Conservation (phyloP, 805 yeast genomes). For the Metschnikowia vanudenii region DNA sequence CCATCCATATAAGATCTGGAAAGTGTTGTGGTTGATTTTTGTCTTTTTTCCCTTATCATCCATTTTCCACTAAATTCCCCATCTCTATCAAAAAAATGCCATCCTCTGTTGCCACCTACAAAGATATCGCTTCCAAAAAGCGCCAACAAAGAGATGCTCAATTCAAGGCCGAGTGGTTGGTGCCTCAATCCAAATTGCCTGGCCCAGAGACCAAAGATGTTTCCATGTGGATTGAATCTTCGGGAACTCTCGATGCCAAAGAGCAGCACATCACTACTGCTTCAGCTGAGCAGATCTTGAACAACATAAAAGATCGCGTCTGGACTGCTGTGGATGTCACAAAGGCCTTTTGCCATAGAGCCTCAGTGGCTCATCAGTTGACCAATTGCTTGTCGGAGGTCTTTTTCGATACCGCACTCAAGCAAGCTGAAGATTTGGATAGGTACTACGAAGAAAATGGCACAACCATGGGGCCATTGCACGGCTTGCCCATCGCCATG, state of each 20-base stretch:
- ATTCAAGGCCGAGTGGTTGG: constrained; percentile 47
- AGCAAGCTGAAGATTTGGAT: constrained; percentile 27
- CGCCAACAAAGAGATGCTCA: constrained; percentile 39
- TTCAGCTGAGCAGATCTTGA: constrained; percentile 26
- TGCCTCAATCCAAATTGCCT: constrained; percentile 34
- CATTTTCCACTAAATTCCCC: background rate
- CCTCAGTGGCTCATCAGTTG: constrained; percentile 58
- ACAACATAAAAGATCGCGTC: constrained; percentile 26
- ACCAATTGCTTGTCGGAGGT: constrained; percentile 40
- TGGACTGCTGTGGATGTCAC: constrained; percentile 47
- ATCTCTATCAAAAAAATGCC: constrained; percentile 1
- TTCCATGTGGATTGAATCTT: constrained; percentile 32
- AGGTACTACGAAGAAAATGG: constrained; percentile 20
- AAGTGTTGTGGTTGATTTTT: background rate
- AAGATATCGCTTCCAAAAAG: constrained; percentile 43
- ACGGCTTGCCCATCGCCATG: constrained; percentile 32
- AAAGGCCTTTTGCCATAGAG: constrained; percentile 56
- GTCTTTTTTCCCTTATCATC: too few species aligned
- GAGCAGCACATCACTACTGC: constrained; percentile 44
- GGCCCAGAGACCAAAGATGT: constrained; percentile 35
- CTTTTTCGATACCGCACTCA: constrained; percentile 29
- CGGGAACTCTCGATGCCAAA: constrained; percentile 31
- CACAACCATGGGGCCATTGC: constrained; percentile 27
- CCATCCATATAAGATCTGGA: background rate
- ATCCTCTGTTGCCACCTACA: constrained; percentile 21